phyloP scores from a whole-genome alignment of 1,284 basidiomycete species.

The Puccinia horiana region DNA sequence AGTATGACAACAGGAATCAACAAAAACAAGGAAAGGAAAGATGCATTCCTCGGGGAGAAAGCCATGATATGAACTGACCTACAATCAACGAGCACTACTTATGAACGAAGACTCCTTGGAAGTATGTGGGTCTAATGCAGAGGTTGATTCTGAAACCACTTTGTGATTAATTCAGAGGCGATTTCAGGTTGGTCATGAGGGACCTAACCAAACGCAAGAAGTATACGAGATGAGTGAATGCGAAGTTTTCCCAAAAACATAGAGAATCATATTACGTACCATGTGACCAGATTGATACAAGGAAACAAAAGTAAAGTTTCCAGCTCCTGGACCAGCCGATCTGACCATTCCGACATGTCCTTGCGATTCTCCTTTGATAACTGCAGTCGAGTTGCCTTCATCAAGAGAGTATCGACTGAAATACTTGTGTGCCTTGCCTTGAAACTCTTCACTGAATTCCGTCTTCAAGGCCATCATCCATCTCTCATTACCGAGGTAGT shows the following conservation, averaged over 20 bases:
- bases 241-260: neutral
- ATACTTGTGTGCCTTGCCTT: constrained; percentile 52
- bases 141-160: constrained; percentile 47
- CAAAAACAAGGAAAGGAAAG: neutral
- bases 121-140: constrained; percentile 3
- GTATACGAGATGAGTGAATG: neutral
- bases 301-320: constrained; percentile 46
- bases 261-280: neutral
- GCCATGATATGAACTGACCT: too few relatives aligned
- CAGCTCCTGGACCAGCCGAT: constrained; percentile 46
- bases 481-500: constrained; percentile 53
- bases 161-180: constrained; percentile 39
- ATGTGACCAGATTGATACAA: constrained; percentile 46
- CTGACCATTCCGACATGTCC: constrained; percentile 41
- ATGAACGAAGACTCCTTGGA: neutral
- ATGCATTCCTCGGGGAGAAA: too few relatives aligned
- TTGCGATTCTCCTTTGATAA: neutral
- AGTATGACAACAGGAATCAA: neutral
- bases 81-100: too few relatives aligned
- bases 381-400: neutral
- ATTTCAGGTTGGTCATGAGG: constrained; percentile 49
- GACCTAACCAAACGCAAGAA: constrained; percentile 14
- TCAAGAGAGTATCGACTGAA: neutral
- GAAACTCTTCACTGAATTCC: constrained; percentile 68
- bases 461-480: constrained; percentile 60